Evolutionary conservation across 1,139 yeast species (phyloP).

Genomic region (Diutina neorugosa): DNA sequence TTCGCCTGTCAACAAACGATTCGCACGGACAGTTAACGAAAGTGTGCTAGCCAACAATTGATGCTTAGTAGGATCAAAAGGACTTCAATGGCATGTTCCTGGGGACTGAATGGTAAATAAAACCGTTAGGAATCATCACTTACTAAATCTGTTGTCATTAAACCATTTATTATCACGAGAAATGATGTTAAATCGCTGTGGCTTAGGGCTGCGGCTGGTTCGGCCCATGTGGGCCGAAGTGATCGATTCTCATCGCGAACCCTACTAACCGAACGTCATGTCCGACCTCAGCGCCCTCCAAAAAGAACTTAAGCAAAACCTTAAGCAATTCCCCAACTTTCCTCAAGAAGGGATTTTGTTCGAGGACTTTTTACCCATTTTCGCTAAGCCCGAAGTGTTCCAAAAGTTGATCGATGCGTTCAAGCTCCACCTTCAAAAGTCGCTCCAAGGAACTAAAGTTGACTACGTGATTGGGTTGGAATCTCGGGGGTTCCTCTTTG

Average conservation of each 20-base stretch:
- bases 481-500: slow-evolving; percentile 93
- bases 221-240: not conserved
- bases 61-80: no score
- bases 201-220: not conserved
- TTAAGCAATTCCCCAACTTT: slow-evolving; percentile 83
- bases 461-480: slow-evolving; percentile 92
- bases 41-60: no score
- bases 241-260: not conserved
- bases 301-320: slow-evolving; percentile 47
- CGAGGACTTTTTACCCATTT: slow-evolving; percentile 92
- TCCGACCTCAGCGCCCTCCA: slow-evolving; percentile 18
- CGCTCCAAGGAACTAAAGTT: slow-evolving; percentile 48
- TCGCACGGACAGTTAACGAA: no score
- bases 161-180: no score
- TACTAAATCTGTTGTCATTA: no score
- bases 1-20: no score
- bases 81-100: no score
- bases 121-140: no score
- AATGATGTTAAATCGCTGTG: no score
- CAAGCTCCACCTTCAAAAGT: slow-evolving; percentile 37
- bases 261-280: not conserved
- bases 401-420: slow-evolving; percentile 73
- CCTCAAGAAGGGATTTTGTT: slow-evolving; percentile 88
- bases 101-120: no score
- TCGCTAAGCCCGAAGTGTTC: slow-evolving; percentile 71